A percentile compares a stretch with the other conserved stretches of the same genome.
Conservation (phyloP, 768 basidiomycete species). For the Phaeotremella fagi region DNA sequence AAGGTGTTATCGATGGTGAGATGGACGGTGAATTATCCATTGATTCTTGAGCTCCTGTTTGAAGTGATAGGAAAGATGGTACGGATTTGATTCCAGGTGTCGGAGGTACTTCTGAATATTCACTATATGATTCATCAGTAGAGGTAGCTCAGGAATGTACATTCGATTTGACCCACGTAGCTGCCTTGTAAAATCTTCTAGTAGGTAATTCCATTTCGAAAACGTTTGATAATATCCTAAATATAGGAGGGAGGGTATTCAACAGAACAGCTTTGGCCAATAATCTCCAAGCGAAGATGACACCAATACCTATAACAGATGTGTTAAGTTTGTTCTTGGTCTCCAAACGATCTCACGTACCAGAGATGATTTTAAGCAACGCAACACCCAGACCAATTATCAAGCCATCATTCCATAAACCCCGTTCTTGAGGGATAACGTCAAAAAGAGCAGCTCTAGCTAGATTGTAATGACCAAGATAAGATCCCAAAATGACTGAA, state of each 20-base stretch:
- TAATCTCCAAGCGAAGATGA: conserved; percentile 84
- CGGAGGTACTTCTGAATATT: conserved; percentile 63
- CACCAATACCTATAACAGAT: conserved; percentile 72
- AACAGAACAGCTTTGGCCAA: conserved; percentile 73
- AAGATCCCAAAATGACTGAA: conserved; percentile 73
- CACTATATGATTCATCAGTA: conserved; percentile 17
- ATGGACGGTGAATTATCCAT: neutral
- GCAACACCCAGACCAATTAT: conserved; percentile 1
- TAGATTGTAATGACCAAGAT: conserved; percentile 56
- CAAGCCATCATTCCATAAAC: conserved; percentile 4
- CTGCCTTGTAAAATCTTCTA: conserved; percentile 82
- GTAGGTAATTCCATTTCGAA: conserved; percentile 70
- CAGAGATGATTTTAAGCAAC: conserved; percentile 18
- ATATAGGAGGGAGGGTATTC: conserved; percentile 71
- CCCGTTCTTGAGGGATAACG: neutral
- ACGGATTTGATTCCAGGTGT: conserved; percentile 64
- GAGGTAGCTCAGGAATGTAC: neutral
- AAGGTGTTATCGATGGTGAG: neutral
- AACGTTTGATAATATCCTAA: conserved; percentile 58
- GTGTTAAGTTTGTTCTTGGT: no score
- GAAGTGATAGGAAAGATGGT: conserved; percentile 80
- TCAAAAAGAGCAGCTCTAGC: conserved; percentile 50
- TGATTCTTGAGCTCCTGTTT: conserved; percentile 34
- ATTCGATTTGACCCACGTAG: conserved; percentile 56
- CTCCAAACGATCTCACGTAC: no score